These are phyloP conservation scores for Hyphodiscus hymeniophilus DNA, from an alignment of 495 filamentous ascomycete genomes.

Conservation along the genomic window DNA sequence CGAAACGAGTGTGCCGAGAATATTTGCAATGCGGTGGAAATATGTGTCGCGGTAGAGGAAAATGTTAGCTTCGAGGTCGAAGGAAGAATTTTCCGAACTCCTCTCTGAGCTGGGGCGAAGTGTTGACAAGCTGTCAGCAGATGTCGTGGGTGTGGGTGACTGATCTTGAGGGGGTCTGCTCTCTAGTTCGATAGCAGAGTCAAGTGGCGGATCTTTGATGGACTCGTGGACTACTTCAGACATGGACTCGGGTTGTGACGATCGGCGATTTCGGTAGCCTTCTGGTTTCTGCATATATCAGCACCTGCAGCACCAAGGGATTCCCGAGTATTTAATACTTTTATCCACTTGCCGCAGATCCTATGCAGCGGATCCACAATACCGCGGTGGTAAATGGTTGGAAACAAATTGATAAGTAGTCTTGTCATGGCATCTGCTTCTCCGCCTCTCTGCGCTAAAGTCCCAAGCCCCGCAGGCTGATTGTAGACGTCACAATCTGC, in stretches of 20 bases:
- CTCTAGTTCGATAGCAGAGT: neutral
- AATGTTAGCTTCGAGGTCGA: slow-evolving; percentile 4
- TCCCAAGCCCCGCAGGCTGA: slow-evolving; percentile 16
- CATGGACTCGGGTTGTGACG: too few species aligned
- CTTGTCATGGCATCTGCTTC: slow-evolving; percentile 15
- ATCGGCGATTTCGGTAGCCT: too few species aligned
- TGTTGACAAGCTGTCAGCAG: too few species aligned
- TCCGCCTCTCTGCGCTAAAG: slow-evolving; percentile 10
- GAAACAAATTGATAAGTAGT: slow-evolving; percentile 8
- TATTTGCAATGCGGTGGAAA: slow-evolving; percentile 14
- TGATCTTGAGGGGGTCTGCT: too few species aligned
- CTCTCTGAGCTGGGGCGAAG: neutral
- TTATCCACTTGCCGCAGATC: neutral
- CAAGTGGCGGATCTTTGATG: neutral
- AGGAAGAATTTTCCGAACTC: too few species aligned
- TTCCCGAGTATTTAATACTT: slow-evolving; percentile 2
- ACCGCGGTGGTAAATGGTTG: slow-evolving; percentile 14
- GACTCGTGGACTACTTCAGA: too few species aligned
- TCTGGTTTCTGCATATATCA: slow-evolving; percentile 7
- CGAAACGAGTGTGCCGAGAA: slow-evolving; percentile 22
- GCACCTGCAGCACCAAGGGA: neutral
- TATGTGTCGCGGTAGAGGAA: slow-evolving; percentile 11
- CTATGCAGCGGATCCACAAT: slow-evolving; percentile 2
- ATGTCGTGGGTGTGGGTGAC: too few species aligned
- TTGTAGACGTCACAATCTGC: slow-evolving; percentile 8